These are phyloP conservation scores for Globisporangium splendens DNA, from an alignment of 352 stramenopile species.

Conservation along the genomic window DNA sequence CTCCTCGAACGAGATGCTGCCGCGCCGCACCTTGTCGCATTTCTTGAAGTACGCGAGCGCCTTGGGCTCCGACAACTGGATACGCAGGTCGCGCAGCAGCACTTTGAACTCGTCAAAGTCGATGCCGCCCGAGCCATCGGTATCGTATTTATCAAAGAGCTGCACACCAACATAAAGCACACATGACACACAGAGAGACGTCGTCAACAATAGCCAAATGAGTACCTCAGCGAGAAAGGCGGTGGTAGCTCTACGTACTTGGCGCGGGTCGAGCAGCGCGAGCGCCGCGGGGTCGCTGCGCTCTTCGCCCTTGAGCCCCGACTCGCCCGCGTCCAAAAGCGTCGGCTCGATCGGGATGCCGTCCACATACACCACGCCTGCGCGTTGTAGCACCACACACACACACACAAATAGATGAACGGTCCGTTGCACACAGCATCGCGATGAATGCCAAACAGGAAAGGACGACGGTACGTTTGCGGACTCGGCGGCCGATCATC, in stretches of 20 bases:
- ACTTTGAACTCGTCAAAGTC: conserved; percentile 79
- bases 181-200: too few species aligned
- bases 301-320: conserved; percentile 34
- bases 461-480: not conserved
- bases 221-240: not conserved
- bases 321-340: conserved; percentile 46
- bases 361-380: conserved; percentile 70
- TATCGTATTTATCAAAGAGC: conserved; percentile 84
- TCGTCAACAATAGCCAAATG: not conserved
- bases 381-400: too few species aligned
- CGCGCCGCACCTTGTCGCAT: conserved; percentile 58
- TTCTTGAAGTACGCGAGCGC: conserved; percentile 73
- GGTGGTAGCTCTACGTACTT: conserved; percentile 22
- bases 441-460: not conserved
- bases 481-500: not conserved
- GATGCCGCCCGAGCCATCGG: conserved; percentile 70
- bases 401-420: too few species aligned
- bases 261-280: conserved; percentile 41
- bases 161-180: conserved; percentile 12
- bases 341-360: conserved; percentile 68
- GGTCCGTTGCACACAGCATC: not conserved
- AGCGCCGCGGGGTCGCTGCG: conserved; percentile 37
- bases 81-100: conserved; percentile 50
- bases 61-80: conserved; percentile 68
- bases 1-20: conserved; percentile 77